Evolutionary conservation across 176 grass and related monocot species (phyloP).

Genomic region (Musa troglodytarum): DNA sequence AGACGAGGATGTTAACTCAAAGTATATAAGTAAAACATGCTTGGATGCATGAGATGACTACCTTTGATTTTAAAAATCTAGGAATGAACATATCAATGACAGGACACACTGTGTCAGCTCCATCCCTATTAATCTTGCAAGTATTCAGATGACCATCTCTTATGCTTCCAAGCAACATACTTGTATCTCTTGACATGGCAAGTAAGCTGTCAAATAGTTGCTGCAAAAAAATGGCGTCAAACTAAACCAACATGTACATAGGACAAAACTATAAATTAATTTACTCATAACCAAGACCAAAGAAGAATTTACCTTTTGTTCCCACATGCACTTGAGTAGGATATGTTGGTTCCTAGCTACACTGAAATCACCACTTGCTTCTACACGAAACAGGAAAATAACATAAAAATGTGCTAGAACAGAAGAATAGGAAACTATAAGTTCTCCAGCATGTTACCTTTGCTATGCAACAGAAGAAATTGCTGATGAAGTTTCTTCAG

Average conservation of each 20-base stretch:
- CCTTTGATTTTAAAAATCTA: conserved; percentile 74
- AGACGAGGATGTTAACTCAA: conserved; percentile 4
- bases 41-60: conserved; percentile 18
- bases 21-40: conserved; percentile 3
- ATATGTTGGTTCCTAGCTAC: conserved; percentile 49
- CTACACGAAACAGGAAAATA: conserved; percentile 28
- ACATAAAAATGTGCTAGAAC: neutral
- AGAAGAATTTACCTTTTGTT: conserved; percentile 64
- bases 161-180: conserved; percentile 54
- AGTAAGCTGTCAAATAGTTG: conserved; percentile 62
- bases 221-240: conserved; percentile 28
- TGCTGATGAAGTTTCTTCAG: conserved; percentile 35
- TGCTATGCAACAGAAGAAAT: conserved; percentile 47
- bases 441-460: conserved; percentile 27
- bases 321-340: conserved; percentile 61
- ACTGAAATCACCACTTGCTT: conserved; percentile 12
- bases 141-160: conserved; percentile 48
- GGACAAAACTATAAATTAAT: conserved; percentile 3
- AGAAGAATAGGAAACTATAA: conserved; percentile 8
- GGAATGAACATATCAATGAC: conserved; percentile 47
- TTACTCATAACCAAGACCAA: neutral
- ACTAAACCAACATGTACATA: neutral
- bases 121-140: conserved; percentile 39
- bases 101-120: conserved; percentile 35
- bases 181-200: conserved; percentile 48